phyloP scores from a whole-genome alignment of 176 grass and related monocot species.

The Rhynchospora breviuscula region DNA sequence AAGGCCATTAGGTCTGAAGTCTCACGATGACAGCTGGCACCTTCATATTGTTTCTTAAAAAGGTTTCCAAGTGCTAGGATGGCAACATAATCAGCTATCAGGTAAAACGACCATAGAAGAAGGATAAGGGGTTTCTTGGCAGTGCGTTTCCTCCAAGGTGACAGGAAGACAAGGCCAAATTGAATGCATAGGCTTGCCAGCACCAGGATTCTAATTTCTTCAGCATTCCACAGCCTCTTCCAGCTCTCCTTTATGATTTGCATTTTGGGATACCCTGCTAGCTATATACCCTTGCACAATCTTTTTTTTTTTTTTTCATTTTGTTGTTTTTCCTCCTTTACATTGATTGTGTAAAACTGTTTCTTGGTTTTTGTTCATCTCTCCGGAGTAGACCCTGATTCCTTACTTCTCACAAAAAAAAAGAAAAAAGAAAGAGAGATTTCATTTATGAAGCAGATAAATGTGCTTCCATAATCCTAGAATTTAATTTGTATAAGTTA shows the following conservation, averaged over 20 bases:
- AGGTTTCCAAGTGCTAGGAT: constrained; percentile 29
- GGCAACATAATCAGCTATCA: constrained; percentile 30
- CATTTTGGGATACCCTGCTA: neutral
- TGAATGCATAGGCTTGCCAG: constrained; percentile 24
- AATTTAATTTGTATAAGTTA: no score
- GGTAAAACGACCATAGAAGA: constrained; percentile 27
- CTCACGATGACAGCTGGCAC: neutral
- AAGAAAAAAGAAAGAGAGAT: neutral
- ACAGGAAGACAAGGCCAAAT: constrained; percentile 13
- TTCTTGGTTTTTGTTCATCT: no score
- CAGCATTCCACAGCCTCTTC: constrained; percentile 17
- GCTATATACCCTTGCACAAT: neutral
- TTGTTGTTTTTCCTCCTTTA: neutral
- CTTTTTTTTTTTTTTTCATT: neutral
- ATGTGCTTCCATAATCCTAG: neutral
- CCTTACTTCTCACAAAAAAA: no score
- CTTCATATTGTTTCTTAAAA: constrained; percentile 12
- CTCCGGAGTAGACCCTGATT: no score
- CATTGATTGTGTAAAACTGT: no score
- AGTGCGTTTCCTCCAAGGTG: constrained; percentile 14
- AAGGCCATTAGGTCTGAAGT: constrained; percentile 12
- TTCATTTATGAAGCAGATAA: neutral
- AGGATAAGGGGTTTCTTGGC: neutral
- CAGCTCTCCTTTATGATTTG: neutral
- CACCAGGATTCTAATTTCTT: constrained; percentile 28